Percentiles rank a stretch among this genome's conserved stretches.
phyloP scores from a whole-genome alignment of 192 early-diverging fungal genomes.

The Funneliformis geosporum region DNA sequence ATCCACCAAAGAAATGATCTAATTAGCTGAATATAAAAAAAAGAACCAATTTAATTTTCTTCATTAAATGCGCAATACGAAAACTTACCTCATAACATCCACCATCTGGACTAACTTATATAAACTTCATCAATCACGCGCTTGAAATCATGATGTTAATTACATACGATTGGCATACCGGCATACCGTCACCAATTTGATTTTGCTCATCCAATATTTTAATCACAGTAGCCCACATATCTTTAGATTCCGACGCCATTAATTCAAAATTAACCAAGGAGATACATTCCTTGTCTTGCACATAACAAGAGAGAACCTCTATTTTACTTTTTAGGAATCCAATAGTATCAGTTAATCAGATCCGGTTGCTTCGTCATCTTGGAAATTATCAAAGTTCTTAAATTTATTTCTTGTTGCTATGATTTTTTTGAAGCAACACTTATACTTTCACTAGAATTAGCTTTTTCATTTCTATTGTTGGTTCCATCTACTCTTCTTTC shows the following conservation, averaged over 20 bases:
- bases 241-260: constrained; percentile 31
- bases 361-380: constrained; percentile 33
- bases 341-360: constrained; percentile 34
- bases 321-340: constrained; percentile 57
- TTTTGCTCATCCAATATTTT: constrained; percentile 35
- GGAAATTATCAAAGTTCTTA: constrained; percentile 51
- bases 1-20: constrained; percentile 41
- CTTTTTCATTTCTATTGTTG: background rate
- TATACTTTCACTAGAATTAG: background rate
- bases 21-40: constrained; percentile 31
- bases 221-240: constrained; percentile 49
- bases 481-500: background rate
- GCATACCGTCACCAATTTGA: constrained; percentile 43
- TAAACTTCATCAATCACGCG: constrained; percentile 35
- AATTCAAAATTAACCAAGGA: constrained; percentile 13
- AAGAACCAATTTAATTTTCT: too few relatives aligned
- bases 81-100: constrained; percentile 41
- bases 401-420: constrained; percentile 30
- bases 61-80: too few relatives aligned
- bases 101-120: constrained; percentile 51
- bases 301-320: constrained; percentile 56
- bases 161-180: constrained; percentile 52
- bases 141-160: constrained; percentile 44
- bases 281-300: constrained; percentile 56
- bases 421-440: background rate